Conservation (phyloP, 768 basidiomycete genomes). For the Psilocybe subaeruginosa region DNA sequence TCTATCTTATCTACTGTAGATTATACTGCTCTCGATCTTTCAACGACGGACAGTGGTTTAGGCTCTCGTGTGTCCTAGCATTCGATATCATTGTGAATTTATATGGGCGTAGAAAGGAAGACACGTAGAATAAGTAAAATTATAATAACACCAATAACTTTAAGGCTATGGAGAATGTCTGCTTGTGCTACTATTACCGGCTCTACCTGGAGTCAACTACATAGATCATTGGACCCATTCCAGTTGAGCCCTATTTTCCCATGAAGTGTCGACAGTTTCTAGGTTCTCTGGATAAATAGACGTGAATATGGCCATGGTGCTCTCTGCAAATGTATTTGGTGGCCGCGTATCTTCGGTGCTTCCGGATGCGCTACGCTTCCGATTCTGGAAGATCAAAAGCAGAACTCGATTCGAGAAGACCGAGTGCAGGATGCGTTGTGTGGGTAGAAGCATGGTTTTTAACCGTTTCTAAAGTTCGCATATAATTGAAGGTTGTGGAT, state of each 20-base stretch:
- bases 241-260: not conserved
- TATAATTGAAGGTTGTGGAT: not conserved
- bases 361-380: not conserved
- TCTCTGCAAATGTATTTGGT: not conserved
- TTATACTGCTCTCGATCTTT: no score
- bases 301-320: conserved; percentile 1
- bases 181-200: no score
- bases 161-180: no score
- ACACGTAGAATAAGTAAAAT: no score
- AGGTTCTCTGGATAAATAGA: not conserved
- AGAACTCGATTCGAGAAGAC: conserved; percentile 9
- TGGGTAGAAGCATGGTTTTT: not conserved
- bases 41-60: no score
- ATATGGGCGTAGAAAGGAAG: no score
- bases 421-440: conserved; percentile 7
- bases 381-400: conserved; percentile 3
- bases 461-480: not conserved
- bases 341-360: not conserved
- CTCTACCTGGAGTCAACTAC: not conserved
- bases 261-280: not conserved
- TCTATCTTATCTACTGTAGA: no score
- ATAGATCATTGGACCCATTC: not conserved
- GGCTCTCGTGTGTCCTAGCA: no score
- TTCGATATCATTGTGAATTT: no score
- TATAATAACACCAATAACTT: no score